Conservation (phyloP, 225 moss, liverwort and hornwort genomes). For the Polytrichum commune region DNA sequence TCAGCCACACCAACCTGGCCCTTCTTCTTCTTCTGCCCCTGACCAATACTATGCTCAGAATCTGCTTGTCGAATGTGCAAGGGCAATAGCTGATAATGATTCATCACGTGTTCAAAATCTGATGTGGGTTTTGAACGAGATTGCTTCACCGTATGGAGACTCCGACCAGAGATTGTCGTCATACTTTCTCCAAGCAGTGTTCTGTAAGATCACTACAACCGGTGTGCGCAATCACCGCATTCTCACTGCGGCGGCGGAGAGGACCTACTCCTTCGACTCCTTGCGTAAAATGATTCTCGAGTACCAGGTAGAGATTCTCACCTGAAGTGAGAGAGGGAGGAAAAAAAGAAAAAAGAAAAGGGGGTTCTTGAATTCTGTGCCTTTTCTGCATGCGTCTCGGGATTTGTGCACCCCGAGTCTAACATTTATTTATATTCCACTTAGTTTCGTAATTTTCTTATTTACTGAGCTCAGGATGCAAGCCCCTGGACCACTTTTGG, state of each 20-base stretch:
- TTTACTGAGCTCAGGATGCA: constrained; percentile 38
- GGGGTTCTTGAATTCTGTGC: no score
- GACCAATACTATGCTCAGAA: constrained; percentile 31
- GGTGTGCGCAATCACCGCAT: constrained; percentile 45
- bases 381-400: no score
- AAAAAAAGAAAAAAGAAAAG: no score
- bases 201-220: constrained; percentile 74
- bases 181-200: constrained; percentile 69
- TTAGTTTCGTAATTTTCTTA: no score
- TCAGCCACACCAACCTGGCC: not conserved
- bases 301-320: constrained; percentile 44
- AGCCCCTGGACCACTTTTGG: constrained; percentile 90
- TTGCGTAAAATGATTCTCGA: constrained; percentile 81
- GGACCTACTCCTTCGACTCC: constrained; percentile 73
- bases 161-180: constrained; percentile 63
- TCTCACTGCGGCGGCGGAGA: constrained; percentile 59
- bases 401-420: no score
- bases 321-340: no score
- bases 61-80: constrained; percentile 60
- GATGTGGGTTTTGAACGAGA: constrained; percentile 74
- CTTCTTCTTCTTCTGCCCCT: not conserved
- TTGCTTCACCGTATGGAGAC: constrained; percentile 70
- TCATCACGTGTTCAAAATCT: constrained; percentile 44
- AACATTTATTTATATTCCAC: no score
- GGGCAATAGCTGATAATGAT: constrained; percentile 49